These are phyloP conservation scores for Hericium coralloides DNA, from an alignment of 768 basidiomycete species.

Conservation along the genomic window DNA sequence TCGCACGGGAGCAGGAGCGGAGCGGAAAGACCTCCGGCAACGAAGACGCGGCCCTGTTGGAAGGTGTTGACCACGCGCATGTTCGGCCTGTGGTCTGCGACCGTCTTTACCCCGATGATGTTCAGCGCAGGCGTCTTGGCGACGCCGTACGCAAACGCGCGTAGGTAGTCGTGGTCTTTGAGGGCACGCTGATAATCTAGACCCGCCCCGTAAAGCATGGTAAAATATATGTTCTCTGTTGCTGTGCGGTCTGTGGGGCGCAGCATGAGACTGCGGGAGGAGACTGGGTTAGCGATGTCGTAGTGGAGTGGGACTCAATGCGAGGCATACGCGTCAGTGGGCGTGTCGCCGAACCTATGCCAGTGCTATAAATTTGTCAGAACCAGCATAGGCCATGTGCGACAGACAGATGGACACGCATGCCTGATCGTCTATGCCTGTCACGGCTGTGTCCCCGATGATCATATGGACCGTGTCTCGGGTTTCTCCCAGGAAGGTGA, in stretches of 20 bases:
- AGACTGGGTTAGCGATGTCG: background rate
- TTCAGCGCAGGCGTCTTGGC: background rate
- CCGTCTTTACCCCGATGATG: background rate
- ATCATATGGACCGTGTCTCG: background rate
- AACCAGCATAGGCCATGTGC: background rate
- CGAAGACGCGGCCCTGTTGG: constrained; percentile 8
- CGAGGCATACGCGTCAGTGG: background rate
- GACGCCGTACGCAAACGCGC: background rate
- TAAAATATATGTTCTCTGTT: background rate
- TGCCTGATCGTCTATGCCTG: background rate
- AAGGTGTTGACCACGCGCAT: constrained; percentile 13
- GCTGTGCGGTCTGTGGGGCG: background rate
- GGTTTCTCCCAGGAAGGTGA: constrained; percentile 2
- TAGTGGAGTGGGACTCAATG: background rate
- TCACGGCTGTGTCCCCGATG: background rate
- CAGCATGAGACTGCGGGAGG: background rate
- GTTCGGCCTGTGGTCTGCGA: constrained; percentile 6
- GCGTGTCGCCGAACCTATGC: background rate
- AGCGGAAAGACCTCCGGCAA: constrained; percentile 9
- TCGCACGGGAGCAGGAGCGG: constrained; percentile 9
- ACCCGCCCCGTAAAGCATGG: background rate
- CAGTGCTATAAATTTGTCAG: background rate
- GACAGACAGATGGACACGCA: background rate
- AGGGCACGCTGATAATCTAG: background rate
- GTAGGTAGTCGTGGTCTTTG: background rate